These are phyloP conservation scores for Eucalyptus tenuipes DNA, from an alignment of 345 rosid species.

Conservation along the genomic window DNA sequence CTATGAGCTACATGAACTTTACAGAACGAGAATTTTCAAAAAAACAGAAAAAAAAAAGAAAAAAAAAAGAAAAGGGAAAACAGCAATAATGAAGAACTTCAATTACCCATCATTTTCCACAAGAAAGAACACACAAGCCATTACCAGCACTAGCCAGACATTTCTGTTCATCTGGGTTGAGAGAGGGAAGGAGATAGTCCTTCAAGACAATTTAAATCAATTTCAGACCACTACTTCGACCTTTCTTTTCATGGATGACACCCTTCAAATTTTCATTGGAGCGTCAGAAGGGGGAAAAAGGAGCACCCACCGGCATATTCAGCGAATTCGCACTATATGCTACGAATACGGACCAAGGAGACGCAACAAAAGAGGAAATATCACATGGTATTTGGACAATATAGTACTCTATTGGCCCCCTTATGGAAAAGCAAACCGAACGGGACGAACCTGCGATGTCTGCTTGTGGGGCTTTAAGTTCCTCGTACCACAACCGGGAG, in stretches of 20 bases:
- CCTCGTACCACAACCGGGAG: slow-evolving; percentile 21
- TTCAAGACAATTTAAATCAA: not conserved
- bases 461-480: not conserved
- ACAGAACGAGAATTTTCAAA: not conserved
- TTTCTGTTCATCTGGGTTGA: not conserved
- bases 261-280: not conserved
- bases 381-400: not conserved
- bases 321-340: not conserved
- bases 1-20: not conserved
- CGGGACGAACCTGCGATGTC: not conserved
- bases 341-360: not conserved
- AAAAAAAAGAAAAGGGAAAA: not conserved
- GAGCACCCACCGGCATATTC: not conserved
- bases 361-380: not conserved
- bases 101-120: not conserved
- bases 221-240: not conserved
- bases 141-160: not conserved
- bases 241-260: not conserved
- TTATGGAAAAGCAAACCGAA: not conserved
- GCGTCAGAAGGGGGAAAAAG: not conserved
- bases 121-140: not conserved
- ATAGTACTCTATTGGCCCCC: not conserved
- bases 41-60: too few species aligned
- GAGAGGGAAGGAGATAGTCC: not conserved
- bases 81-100: not conserved